Percentiles rank a stretch among this genome's conserved stretches.
These are phyloP conservation scores for Mesembryanthemum crystallinum DNA, from an alignment of 148 eudicot species.

Conservation along the genomic window DNA sequence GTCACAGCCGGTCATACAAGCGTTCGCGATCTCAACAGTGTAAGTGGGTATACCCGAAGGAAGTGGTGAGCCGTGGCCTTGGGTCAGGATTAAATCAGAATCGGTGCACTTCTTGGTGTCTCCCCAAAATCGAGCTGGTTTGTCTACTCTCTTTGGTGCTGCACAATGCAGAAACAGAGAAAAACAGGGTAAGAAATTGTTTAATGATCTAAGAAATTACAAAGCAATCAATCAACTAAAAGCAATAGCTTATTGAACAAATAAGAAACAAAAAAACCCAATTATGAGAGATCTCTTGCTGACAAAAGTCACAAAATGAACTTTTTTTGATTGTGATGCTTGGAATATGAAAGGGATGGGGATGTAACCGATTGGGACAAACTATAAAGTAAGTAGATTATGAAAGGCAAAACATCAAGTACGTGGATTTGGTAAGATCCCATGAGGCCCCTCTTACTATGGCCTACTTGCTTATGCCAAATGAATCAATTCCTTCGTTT, in stretches of 20 bases:
- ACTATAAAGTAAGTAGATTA: neutral
- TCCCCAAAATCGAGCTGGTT: slow-evolving; percentile 61
- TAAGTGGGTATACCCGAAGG: slow-evolving; percentile 85
- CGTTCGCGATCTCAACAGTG: slow-evolving; percentile 66
- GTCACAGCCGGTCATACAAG: slow-evolving; percentile 64
- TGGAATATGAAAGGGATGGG: neutral
- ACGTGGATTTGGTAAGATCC: slow-evolving; percentile 10
- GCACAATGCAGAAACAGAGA: slow-evolving; percentile 6
- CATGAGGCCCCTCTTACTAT: neutral
- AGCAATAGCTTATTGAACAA: neutral
- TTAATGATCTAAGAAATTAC: slow-evolving; percentile 2
- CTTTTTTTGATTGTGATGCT: slow-evolving; percentile 19
- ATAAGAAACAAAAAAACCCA: neutral
- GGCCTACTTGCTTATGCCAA: neutral
- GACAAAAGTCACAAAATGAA: slow-evolving; percentile 20
- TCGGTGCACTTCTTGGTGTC: slow-evolving; percentile 47
- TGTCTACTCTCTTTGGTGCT: slow-evolving; percentile 36
- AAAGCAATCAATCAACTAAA: slow-evolving; percentile 5
- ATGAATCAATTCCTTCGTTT: neutral
- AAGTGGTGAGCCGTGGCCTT: slow-evolving; percentile 58
- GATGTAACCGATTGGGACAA: neutral
- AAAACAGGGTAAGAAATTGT: neutral
- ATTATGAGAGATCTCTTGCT: neutral
- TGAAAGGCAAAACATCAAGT: slow-evolving; percentile 6
- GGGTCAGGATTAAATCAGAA: slow-evolving; percentile 51